Evolutionary conservation across 2,329 filamentous ascomycete species (phyloP), one percentile per base, ranked within the genome.

Genomic region (Exserohilum rostratum): DNA sequence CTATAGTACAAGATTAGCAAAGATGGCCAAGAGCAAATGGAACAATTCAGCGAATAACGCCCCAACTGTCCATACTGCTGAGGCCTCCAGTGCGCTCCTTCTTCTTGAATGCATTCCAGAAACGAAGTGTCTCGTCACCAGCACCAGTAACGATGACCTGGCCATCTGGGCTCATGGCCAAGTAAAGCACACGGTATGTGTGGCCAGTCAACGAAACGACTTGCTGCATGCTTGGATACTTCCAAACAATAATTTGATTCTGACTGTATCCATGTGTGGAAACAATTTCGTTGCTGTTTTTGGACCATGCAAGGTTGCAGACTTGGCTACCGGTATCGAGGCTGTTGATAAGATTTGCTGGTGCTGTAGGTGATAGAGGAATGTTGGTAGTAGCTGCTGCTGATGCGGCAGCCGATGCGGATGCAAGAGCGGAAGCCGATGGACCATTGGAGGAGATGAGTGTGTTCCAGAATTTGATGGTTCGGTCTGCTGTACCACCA

Each of bases 161-260:
- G 15, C 95, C 95, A 70, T 98, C 93, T 1, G 95, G 95, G 70
- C 93, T 97, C 92, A 98, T 98, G 29, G 93, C 93, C 47, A 99
- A 82, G 74, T 98, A 99, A 3, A 99, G 82, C 11, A 99, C 95
- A 69, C 95, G 89, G 76, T 96, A 98, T 1, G 95, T 99, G 75
- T 99, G 95, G 0, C 95, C 95, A 0, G 95, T 99, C 40, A 99
- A 81, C 64, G 91, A 96, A 35, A 91, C 93, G 7, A 99, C 92
- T 74, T 98, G 95, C 44, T 91, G 91, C 95, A 99, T 98, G 64
- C 89, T 93, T 1, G 95, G 95, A 71, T 99, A 99, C 72, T 99
- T 99, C 95, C 95, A 99, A 50, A 99, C 91, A 33, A 98, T 93
- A 67, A 99, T 97, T 76, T 98, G 95, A 74, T 99, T 97, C 72